Evolutionary conservation across 768 basidiomycete genomes (phyloP), one percentile per base, ranked within the genome.

Genomic region (Coprinellus micaceus): DNA sequence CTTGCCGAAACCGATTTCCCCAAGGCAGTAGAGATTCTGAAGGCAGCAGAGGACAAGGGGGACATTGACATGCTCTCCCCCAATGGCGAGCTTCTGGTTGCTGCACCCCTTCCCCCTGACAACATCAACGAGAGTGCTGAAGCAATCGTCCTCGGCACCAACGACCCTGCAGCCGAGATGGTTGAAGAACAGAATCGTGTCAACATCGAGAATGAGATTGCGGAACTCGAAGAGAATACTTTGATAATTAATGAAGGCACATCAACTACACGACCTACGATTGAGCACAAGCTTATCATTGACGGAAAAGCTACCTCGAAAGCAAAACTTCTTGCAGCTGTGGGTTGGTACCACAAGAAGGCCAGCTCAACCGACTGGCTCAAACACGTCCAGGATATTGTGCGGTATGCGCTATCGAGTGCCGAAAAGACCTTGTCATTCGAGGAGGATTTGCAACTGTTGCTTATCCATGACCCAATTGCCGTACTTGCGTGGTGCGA

Each of bases 401-500:
- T 33, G 15, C 3, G 49, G 2, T 51, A 33, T 15, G 12, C 12
- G 3, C 1, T 29, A 3, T 15, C 49, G n/a, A 7, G 12, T 1
- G 15, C 22, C 22, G 24, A 3, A n/a, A 13, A 3, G 4, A 17
- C 15, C 15, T 15, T 2, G 33, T 21, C 1, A 7, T 39, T 15
- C 28, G 30, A 51, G 13, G 19, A 1, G 1, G 49, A 33, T 12
- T n/a, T 17, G 4, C 7, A 13, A 1, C 52, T 53, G 25, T 54
- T 59, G 17, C 15, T 57, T 15, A 45, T 59, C 33, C 47, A 33
- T 12, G 60, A 64, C 52, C 63, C 63, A 2, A 58, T 64, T 6
- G 57, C 57, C 9, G 57, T 58, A 4, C 60, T 64, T 50, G 29
- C 61, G 12, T 33, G 17, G 12, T 62, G 39, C 24, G 59, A 66